phyloP scores from a whole-genome alignment of 2,329 filamentous ascomycete genomes.

The Mariannaea sp. region DNA sequence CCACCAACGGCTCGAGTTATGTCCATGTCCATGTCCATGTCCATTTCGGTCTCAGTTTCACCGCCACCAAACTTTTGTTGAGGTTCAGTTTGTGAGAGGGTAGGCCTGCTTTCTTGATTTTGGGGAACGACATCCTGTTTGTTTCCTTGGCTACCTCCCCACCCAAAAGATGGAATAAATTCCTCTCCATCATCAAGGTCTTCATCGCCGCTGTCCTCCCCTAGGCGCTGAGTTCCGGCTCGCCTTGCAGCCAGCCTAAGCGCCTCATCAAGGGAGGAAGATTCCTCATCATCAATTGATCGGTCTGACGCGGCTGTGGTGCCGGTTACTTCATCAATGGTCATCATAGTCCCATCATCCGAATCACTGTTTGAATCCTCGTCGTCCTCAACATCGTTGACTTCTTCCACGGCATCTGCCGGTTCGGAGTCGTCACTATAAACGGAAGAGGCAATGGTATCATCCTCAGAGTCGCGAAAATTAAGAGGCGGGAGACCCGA shows the following conservation, averaged over 20 bases:
- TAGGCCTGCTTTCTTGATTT: conserved; percentile 50
- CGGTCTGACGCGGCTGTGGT: conserved; percentile 67
- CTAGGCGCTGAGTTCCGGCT: conserved; percentile 74
- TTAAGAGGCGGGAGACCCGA: conserved; percentile 69
- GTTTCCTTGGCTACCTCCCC: conserved; percentile 67
- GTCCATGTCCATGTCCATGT: conserved; percentile 60
- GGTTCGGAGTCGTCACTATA: conserved; percentile 71
- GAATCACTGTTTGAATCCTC: conserved; percentile 61
- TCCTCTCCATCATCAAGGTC: conserved; percentile 71
- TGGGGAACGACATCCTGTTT: conserved; percentile 37
- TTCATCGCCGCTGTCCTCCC: conserved; percentile 51
- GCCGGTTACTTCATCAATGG: conserved; percentile 76
- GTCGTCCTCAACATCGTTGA: conserved; percentile 57
- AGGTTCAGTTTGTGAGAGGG: conserved; percentile 20
- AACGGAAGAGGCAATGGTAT: conserved; percentile 76
- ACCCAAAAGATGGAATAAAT: conserved; percentile 76
- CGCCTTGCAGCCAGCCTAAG: conserved; percentile 74
- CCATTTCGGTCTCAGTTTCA: conserved; percentile 42
- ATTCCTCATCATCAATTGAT: conserved; percentile 64
- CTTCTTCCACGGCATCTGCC: conserved; percentile 59
- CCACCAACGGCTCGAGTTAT: conserved; percentile 60
- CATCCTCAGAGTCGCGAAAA: conserved; percentile 68
- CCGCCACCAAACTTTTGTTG: conserved; percentile 31
- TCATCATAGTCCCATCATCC: conserved; percentile 81
- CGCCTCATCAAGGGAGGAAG: conserved; percentile 75